These are phyloP conservation scores for Erodium maritimum DNA, from an alignment of 345 rosid species.

Conservation along the genomic window DNA sequence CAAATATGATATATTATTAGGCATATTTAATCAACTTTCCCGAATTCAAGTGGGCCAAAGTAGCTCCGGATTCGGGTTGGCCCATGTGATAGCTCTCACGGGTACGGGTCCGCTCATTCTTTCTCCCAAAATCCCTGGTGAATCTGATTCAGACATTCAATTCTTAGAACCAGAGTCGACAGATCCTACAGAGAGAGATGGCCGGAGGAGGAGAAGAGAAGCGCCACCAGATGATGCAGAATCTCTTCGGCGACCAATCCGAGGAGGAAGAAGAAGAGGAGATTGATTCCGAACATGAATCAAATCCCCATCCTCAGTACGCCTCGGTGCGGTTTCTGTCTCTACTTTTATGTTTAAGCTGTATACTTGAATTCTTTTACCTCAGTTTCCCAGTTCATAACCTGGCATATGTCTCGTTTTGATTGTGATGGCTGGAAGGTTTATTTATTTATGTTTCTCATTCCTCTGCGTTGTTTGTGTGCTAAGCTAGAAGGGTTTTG, in stretches of 20 bases:
- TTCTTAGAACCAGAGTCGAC: not conserved
- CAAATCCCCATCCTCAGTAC: slow-evolving; percentile 77
- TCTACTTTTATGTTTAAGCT: not conserved
- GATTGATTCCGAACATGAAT: slow-evolving; percentile 92
- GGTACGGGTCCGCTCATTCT: not conserved
- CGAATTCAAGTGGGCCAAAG: not conserved
- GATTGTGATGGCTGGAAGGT: too few relatives aligned
- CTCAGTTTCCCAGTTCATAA: not conserved
- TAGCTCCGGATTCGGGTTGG: not conserved
- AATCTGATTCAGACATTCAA: not conserved
- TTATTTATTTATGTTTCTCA: not conserved
- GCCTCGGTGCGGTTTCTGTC: slow-evolving; percentile 42
- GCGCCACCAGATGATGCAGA: slow-evolving; percentile 94
- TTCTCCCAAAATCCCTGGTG: not conserved
- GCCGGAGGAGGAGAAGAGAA: slow-evolving; percentile 53
- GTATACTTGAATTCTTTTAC: too few relatives aligned
- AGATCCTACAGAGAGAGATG: slow-evolving; percentile 22
- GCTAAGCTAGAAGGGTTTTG: not conserved
- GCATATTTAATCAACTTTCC: too few relatives aligned
- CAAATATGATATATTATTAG: too few relatives aligned
- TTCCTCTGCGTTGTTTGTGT: not conserved
- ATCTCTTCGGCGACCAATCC: slow-evolving; percentile 90
- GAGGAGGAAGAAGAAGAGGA: slow-evolving; percentile 86
- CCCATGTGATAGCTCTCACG: not conserved
- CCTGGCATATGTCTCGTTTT: not conserved